phyloP scores from a whole-genome alignment of 768 basidiomycete species.

The Amanita fuliginea region DNA sequence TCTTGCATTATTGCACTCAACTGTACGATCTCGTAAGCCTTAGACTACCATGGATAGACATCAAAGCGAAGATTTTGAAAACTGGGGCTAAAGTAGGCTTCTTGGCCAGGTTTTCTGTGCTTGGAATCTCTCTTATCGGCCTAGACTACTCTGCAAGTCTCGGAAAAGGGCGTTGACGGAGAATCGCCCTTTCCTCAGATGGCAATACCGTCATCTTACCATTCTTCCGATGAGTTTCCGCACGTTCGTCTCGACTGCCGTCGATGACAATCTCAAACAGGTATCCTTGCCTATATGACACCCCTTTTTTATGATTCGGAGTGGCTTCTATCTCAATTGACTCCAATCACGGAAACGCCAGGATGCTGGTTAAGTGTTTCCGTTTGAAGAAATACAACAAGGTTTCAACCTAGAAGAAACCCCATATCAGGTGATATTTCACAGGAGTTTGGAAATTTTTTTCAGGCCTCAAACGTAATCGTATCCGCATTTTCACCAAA shows the following conservation, averaged over 20 bases:
- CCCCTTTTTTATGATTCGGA: not conserved
- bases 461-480: not conserved
- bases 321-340: not conserved
- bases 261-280: too few species aligned
- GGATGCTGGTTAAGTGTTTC: not conserved
- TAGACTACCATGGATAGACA: not conserved
- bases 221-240: too few species aligned
- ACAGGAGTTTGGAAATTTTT: not conserved
- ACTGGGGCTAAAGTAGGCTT: not conserved
- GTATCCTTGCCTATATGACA: too few species aligned
- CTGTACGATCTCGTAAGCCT: not conserved
- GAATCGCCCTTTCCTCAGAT: too few species aligned
- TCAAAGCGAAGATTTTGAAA: not conserved
- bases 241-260: too few species aligned
- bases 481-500: too few species aligned
- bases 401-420: not conserved
- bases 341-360: not conserved
- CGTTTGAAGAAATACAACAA: not conserved
- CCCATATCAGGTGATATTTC: not conserved
- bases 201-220: too few species aligned
- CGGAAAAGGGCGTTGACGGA: too few species aligned
- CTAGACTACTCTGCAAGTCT: too few species aligned
- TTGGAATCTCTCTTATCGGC: too few species aligned
- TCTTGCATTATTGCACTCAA: not conserved
- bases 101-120: too few species aligned